A percentile compares a stretch with the other conserved stretches of the same genome.
Evolutionary conservation across 2,329 filamentous ascomycete genomes (phyloP).

Genomic region (Paracorniculantispora psalliotae): DNA sequence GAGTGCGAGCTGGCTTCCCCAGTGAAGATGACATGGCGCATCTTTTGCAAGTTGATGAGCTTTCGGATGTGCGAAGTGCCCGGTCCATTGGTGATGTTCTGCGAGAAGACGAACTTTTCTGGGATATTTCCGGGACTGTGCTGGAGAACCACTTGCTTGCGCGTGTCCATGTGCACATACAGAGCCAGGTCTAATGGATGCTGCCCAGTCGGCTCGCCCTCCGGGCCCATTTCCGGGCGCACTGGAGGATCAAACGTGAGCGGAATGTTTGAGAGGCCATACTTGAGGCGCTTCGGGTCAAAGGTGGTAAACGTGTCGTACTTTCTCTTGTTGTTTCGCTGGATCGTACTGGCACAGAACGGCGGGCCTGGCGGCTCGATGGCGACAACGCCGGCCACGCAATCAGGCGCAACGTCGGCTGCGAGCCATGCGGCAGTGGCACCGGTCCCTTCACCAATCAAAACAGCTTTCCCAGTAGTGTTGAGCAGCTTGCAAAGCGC

Average conservation of each 20-base stretch:
- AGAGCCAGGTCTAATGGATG: constrained; percentile 8
- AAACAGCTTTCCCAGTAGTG: constrained; percentile 34
- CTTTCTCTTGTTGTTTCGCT: background rate
- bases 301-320: constrained; percentile 21
- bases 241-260: constrained; percentile 36
- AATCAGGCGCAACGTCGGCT: constrained; percentile 42
- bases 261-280: constrained; percentile 37
- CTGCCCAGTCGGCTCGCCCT: background rate
- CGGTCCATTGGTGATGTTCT: background rate
- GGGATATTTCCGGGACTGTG: background rate
- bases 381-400: constrained; percentile 44
- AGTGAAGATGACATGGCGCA: constrained; percentile 47
- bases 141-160: background rate
- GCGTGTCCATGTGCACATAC: background rate
- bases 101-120: background rate
- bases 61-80: constrained; percentile 23
- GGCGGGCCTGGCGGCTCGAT: constrained; percentile 52
- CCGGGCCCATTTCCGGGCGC: background rate
- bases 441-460: constrained; percentile 48
- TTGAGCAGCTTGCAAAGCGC: constrained; percentile 40
- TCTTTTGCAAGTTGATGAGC: constrained; percentile 42
- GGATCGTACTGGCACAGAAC: constrained; percentile 27
- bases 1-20: constrained; percentile 50
- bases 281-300: constrained; percentile 28
- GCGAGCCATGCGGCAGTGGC: constrained; percentile 42